Conservation (phyloP, 805 yeast genomes). For the Kodamaea fukazawae region DNA sequence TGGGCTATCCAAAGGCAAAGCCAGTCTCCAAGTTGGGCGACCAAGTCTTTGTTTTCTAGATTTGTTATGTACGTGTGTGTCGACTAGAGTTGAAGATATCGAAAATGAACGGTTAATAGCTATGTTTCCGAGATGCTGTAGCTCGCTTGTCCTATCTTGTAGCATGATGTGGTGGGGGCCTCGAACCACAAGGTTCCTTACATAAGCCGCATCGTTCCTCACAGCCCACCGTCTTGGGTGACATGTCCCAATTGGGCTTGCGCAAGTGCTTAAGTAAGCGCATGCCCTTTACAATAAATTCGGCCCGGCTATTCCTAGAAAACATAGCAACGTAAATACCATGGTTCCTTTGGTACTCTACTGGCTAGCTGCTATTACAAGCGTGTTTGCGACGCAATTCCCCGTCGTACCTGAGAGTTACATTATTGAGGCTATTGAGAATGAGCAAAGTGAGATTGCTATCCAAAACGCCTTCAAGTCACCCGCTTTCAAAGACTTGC, state of each 20-base stretch:
- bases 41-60: constrained; percentile 80
- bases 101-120: too few relatives aligned
- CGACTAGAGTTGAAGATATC: background rate
- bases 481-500: constrained; percentile 26
- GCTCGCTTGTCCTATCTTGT: too few relatives aligned
- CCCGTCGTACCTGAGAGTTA: constrained; percentile 17
- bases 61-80: too few relatives aligned
- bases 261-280: too few relatives aligned
- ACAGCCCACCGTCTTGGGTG: too few relatives aligned
- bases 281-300: too few relatives aligned
- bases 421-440: constrained; percentile 19
- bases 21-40: constrained; percentile 89
- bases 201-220: too few relatives aligned
- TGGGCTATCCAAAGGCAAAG: constrained; percentile 82
- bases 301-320: too few relatives aligned
- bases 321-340: background rate
- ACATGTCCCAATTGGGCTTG: too few relatives aligned
- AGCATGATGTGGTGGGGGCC: too few relatives aligned
- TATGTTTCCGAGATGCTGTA: too few relatives aligned
- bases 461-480: constrained; percentile 26
- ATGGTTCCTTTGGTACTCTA: constrained; percentile 4
- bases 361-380: constrained; percentile 6
- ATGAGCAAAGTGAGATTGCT: constrained; percentile 18
- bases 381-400: constrained; percentile 1
- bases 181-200: too few relatives aligned